Evolutionary conservation across 192 early-diverging fungal genomes (phyloP), one percentile per base, ranked within the genome.

Genomic region (Rhizoclosmatium globosum): DNA sequence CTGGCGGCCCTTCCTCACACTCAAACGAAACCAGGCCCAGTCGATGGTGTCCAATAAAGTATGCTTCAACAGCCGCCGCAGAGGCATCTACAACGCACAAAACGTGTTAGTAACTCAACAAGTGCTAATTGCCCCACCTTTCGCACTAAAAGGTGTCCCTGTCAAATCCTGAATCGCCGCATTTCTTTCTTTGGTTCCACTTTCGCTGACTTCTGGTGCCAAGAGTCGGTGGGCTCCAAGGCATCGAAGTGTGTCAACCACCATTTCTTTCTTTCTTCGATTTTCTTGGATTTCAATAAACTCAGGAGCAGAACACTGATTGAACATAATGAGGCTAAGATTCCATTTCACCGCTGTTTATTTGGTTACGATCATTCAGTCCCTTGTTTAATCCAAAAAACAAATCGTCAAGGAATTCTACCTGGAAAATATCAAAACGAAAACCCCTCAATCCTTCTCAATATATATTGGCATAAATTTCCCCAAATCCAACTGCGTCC

Each of bases 401-500:
- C 31, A 31, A 31, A 0, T 31, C 31, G 31, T 31, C 31, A 31
- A 31, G 31, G 31, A 31, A 31, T 31, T 31, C 31, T 31, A 31
- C 31, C 31, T 0, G 31, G 31, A 31, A 31, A 31, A n/a, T n/a
- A n/a, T n/a, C 31, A 31, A 31, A 31, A 31, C 31, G 31, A 31
- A 31, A 31, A 31, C 31, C 31, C 31, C 31, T 31, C 31, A 53
- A 53, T 64, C 70, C 43, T 21, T 48, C 39, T 71, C 70, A 57
- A 71, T 71, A 57, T 58, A 71, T 56, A 71, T 58, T 9, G 70
- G 70, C 47, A 71, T 38, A n/a, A 71, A 23, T 23, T 71, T 50
- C 43, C 13, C 44, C 4, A 58, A 47, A 47, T 85, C 47, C 83
- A 89, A 77, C 64, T 57, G 17, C 76, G 84, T 38, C n/a, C 17